These are phyloP conservation scores for Lecanoromycetidae sp. DNA, from an alignment of 2,329 filamentous ascomycete species.

Conservation along the genomic window DNA sequence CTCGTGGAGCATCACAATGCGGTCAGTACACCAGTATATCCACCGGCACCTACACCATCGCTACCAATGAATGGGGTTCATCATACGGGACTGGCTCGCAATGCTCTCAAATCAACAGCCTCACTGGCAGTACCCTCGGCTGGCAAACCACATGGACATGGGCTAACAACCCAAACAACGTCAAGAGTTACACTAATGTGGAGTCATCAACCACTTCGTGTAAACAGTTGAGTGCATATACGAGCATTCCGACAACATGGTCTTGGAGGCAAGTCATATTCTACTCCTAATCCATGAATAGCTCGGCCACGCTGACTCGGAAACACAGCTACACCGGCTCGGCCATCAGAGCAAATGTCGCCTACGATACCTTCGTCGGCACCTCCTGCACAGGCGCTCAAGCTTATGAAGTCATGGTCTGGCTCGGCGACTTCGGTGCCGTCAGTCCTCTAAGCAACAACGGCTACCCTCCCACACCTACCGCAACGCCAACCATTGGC, in stretches of 20 bases:
- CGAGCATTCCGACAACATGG: conserved; percentile 7
- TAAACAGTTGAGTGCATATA: conserved; percentile 5
- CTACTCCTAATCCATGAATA: neutral
- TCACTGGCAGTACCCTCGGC: conserved; percentile 1
- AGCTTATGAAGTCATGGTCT: conserved; percentile 56
- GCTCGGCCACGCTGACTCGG: neutral
- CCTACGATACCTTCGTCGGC: conserved; percentile 14
- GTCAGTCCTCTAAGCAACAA: conserved; percentile 45
- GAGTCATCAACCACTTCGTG: conserved; percentile 1
- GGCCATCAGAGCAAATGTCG: conserved; percentile 11
- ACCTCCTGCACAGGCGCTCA: conserved; percentile 1
- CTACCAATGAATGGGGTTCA: conserved; percentile 10
- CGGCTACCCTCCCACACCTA: conserved; percentile 30
- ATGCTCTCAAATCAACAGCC: conserved; percentile 9
- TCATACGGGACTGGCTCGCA: conserved; percentile 7
- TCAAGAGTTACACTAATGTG: conserved; percentile 14
- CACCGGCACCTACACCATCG: conserved; percentile 7
- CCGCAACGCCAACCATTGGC: conserved; percentile 43
- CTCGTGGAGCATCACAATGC: conserved; percentile 5
- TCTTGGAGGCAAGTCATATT: conserved; percentile 4
- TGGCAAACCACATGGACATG: conserved; percentile 13
- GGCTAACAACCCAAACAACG: neutral
- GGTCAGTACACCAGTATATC: conserved; percentile 4
- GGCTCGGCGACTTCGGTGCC: conserved; percentile 46
- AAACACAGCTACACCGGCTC: conserved; percentile 8